Conservation (phyloP, 2,329 filamentous ascomycete genomes). For the Xylariaceae sp. region DNA sequence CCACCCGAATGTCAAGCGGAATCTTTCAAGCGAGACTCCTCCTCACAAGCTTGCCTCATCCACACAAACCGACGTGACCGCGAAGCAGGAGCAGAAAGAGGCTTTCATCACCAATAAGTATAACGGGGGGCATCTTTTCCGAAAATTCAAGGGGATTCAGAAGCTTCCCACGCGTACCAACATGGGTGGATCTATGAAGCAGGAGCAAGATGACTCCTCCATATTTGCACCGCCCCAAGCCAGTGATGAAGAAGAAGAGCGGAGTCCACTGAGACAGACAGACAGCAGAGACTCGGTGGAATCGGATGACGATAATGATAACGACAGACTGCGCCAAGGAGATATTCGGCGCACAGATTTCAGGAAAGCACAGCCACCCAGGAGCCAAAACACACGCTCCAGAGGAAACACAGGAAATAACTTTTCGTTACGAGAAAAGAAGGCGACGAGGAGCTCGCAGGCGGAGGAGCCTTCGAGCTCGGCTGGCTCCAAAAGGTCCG, state of each 20-base stretch:
- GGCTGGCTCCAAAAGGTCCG: conserved; percentile 17
- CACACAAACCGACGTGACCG: no score
- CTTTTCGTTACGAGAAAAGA: no score
- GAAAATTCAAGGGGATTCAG: no score
- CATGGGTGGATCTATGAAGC: conserved; percentile 8
- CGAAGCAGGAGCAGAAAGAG: no score
- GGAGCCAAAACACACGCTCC: conserved; percentile 2
- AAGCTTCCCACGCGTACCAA: no score
- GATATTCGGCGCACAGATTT: conserved; percentile 30
- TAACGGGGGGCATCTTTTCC: no score
- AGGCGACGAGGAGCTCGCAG: no score
- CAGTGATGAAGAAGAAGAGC: conserved; percentile 17
- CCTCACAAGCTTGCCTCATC: no score
- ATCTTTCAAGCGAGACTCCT: no score
- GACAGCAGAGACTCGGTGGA: conserved; percentile 5
- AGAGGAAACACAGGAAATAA: no score
- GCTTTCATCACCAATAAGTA: no score
- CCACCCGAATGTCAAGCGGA: no score
- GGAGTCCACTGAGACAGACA: conserved; percentile 1
- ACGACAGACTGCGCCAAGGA: conserved; percentile 19
- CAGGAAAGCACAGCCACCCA: neutral
- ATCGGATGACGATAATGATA: conserved; percentile 15
- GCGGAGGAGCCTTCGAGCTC: conserved; percentile 11
- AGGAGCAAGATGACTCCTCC: conserved; percentile 14
- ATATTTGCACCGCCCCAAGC: conserved; percentile 19